A percentile compares a stretch with the other conserved stretches of the same genome.
These are phyloP conservation scores for Hyaloscypha bicolor DNA, from an alignment of 495 filamentous ascomycete genomes.

Conservation along the genomic window DNA sequence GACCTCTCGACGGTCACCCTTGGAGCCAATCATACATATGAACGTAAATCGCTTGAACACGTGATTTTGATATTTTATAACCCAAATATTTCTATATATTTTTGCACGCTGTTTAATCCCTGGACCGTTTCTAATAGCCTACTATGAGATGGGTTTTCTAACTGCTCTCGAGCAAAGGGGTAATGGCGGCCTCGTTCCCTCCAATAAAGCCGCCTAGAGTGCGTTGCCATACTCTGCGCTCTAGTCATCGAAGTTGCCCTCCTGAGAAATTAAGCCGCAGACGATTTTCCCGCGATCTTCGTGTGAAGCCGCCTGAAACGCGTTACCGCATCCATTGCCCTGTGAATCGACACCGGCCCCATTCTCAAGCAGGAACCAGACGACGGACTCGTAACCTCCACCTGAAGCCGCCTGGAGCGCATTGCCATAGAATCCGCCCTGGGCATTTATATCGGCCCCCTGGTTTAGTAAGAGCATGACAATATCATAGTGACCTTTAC, in stretches of 20 bases:
- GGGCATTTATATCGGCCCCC: too few species aligned
- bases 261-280: slow-evolving; percentile 32
- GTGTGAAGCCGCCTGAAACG: slow-evolving; percentile 34
- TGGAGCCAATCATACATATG: not conserved
- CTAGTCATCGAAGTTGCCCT: slow-evolving; percentile 31
- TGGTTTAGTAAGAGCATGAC: not conserved
- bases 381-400: not conserved
- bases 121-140: too few species aligned
- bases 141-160: too few species aligned
- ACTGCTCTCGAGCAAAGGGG: too few species aligned
- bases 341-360: slow-evolving; percentile 1
- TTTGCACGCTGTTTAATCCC: too few species aligned
- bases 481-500: slow-evolving; percentile 5
- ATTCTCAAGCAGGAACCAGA: not conserved
- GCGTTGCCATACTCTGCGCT: slow-evolving; percentile 26
- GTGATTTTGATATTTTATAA: too few species aligned
- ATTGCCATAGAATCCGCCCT: too few species aligned
- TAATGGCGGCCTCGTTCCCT: slow-evolving; percentile 2
- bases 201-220: slow-evolving; percentile 25
- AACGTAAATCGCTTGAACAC: not conserved
- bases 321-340: slow-evolving; percentile 15
- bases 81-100: too few species aligned
- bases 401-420: slow-evolving; percentile 28
- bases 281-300: slow-evolving; percentile 19
- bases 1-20: not conserved